phyloP scores from a whole-genome alignment of 1,284 basidiomycete genomes.

The Boletus semigastroideus region DNA sequence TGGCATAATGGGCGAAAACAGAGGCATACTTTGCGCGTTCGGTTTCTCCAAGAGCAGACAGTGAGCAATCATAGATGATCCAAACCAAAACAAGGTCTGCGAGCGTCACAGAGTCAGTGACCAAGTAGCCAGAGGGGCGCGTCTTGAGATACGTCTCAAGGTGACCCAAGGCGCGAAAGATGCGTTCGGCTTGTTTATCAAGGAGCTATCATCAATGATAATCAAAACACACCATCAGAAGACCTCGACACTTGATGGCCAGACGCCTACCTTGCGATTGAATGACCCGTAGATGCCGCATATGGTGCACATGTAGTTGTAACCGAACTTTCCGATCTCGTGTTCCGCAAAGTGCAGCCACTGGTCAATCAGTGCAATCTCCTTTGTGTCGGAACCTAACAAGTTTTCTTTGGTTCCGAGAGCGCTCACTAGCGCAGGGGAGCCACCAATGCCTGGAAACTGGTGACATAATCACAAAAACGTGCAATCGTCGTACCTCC shows the following conservation, averaged over 20 bases:
- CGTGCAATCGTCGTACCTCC: slow-evolving; percentile 55
- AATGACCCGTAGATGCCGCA: background rate
- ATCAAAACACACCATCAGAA: background rate
- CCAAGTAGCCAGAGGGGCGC: slow-evolving; percentile 40
- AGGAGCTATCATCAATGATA: background rate
- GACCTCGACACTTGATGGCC: background rate
- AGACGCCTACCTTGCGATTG: background rate
- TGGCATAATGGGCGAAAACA: slow-evolving; percentile 48
- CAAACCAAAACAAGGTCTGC: slow-evolving; percentile 54
- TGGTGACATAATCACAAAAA: slow-evolving; percentile 41
- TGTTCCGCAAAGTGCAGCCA: slow-evolving; percentile 50
- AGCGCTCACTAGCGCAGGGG: slow-evolving; percentile 38
- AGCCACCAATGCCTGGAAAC: background rate
- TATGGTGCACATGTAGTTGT: background rate
- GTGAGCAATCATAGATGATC: slow-evolving; percentile 29
- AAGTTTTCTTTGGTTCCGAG: slow-evolving; percentile 47
- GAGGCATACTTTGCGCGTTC: slow-evolving; percentile 43
- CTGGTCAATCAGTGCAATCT: slow-evolving; percentile 48
- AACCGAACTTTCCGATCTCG: slow-evolving; percentile 33
- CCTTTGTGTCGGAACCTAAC: slow-evolving; percentile 43
- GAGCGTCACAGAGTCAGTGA: slow-evolving; percentile 56
- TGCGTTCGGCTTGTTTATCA: slow-evolving; percentile 7
- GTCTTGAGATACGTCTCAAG: slow-evolving; percentile 53
- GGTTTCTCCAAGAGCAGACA: slow-evolving; percentile 35
- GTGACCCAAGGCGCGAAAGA: slow-evolving; percentile 30